A percentile compares a stretch with the other conserved stretches of the same genome.
These are phyloP conservation scores for Candida coquimbonensis DNA, from an alignment of 805 yeast species.

Conservation along the genomic window DNA sequence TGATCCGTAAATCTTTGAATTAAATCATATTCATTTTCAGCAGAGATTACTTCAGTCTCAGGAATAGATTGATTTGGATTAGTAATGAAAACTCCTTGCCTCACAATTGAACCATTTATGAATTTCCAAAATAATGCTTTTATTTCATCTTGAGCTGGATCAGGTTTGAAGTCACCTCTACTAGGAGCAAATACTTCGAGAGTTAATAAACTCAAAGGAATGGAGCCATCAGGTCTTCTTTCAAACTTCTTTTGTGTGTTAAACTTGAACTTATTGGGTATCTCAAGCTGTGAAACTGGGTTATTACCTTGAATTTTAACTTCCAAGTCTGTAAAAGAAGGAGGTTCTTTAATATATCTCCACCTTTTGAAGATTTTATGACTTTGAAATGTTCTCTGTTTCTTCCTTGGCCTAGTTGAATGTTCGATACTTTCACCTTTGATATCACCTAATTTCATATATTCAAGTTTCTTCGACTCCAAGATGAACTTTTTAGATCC, in stretches of 20 bases:
- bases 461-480: constrained; percentile 30
- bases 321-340: constrained; percentile 33
- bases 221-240: constrained; percentile 34
- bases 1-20: constrained; percentile 46
- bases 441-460: constrained; percentile 25
- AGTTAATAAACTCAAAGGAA: constrained; percentile 47
- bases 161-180: constrained; percentile 45
- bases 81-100: constrained; percentile 32
- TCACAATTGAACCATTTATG: constrained; percentile 34
- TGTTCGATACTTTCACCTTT: constrained; percentile 8
- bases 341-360: constrained; percentile 45
- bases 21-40: constrained; percentile 52
- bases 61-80: constrained; percentile 12
- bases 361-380: constrained; percentile 23
- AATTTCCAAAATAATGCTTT: constrained; percentile 57
- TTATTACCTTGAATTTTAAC: constrained; percentile 1
- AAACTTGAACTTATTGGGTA: constrained; percentile 35
- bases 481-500: constrained; percentile 60
- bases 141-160: constrained; percentile 58
- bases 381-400: neutral
- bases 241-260: constrained; percentile 26
- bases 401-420: neutral
- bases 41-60: constrained; percentile 17
- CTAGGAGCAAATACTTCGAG: constrained; percentile 66
- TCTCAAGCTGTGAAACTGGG: constrained; percentile 45